Percentiles rank a stretch among this genome's conserved stretches.
phyloP scores from a whole-genome alignment of 306 rosid genomes.

The Quercus engelmannii region DNA sequence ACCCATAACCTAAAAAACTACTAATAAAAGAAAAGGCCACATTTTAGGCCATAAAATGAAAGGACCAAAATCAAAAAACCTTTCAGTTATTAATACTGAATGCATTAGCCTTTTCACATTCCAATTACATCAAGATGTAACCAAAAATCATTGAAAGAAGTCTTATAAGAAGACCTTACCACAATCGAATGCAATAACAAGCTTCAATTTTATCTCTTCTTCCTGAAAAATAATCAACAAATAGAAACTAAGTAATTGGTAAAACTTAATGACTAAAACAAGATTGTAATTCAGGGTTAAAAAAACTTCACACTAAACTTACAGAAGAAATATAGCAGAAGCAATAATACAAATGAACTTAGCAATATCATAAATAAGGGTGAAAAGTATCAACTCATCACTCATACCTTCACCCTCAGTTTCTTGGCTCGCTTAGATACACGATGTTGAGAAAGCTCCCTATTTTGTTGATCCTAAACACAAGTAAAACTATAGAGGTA shows the following conservation, averaged over 20 bases:
- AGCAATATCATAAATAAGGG: neutral
- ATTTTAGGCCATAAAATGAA: neutral
- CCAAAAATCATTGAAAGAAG: neutral
- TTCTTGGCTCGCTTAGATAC: conserved; percentile 84
- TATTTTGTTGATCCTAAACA: conserved; percentile 90
- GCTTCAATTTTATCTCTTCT: conserved; percentile 92
- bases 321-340: neutral
- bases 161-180: conserved; percentile 46
- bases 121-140: no score
- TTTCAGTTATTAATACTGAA: neutral
- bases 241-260: neutral
- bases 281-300: neutral
- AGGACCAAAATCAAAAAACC: neutral
- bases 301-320: neutral
- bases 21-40: neutral
- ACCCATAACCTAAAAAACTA: no score
- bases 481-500: conserved; percentile 8
- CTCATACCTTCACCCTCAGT: conserved; percentile 71
- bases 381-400: conserved; percentile 5
- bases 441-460: conserved; percentile 92
- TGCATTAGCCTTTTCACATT: neutral
- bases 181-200: conserved; percentile 83
- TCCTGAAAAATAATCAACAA: conserved; percentile 45
- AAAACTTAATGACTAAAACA: neutral
- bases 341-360: neutral